phyloP scores from a whole-genome alignment of 129 eudicot genomes.

The Pseudognaphalium luteoalbum region DNA sequence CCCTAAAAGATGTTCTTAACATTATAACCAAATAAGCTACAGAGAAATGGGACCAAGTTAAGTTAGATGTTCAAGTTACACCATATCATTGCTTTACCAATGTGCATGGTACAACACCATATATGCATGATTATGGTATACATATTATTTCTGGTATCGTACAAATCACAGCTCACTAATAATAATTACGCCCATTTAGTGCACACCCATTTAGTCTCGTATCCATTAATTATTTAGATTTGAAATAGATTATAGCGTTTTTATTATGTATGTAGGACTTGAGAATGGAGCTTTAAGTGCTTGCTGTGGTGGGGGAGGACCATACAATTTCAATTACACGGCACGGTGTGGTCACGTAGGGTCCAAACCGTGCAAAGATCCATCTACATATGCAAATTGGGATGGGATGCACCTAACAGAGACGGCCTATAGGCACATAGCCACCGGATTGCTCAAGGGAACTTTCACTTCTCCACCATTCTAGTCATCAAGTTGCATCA shows the following conservation, averaged over 20 bases:
- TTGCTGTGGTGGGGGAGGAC: slow-evolving; percentile 88
- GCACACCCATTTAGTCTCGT: background rate
- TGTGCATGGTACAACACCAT: background rate
- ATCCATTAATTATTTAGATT: background rate
- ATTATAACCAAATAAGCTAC: background rate
- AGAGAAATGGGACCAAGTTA: background rate
- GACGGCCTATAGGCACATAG: slow-evolving; percentile 54
- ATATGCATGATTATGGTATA: no score
- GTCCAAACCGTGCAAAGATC: slow-evolving; percentile 47
- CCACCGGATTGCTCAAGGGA: slow-evolving; percentile 53
- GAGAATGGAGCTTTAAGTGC: slow-evolving; percentile 47
- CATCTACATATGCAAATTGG: slow-evolving; percentile 59
- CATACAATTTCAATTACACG: slow-evolving; percentile 64
- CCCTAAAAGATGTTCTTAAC: no score
- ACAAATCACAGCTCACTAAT: background rate
- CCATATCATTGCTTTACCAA: background rate
- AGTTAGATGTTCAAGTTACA: background rate
- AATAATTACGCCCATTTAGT: background rate
- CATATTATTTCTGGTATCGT: no score
- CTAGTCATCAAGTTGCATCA: background rate
- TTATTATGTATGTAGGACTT: slow-evolving; percentile 41
- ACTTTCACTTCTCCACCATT: slow-evolving; percentile 54
- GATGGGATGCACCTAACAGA: slow-evolving; percentile 77
- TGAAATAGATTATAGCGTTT: background rate
- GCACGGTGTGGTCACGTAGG: slow-evolving; percentile 76